phyloP scores from a whole-genome alignment of 2,329 filamentous ascomycete species.

The Fusarium sp. region DNA sequence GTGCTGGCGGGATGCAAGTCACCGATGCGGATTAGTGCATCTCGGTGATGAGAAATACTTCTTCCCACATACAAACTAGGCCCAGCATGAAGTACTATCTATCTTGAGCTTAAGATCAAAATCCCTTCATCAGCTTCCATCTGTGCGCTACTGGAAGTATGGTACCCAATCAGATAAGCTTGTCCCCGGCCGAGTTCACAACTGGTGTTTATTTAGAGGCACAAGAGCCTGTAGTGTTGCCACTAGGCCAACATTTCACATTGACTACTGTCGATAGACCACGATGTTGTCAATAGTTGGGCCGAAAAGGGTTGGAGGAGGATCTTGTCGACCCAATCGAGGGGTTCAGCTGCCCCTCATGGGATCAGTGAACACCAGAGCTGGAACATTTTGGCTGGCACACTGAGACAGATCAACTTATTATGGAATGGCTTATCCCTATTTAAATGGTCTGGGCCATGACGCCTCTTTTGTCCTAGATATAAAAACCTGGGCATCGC shows the following conservation, averaged over 20 bases:
- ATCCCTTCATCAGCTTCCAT: background rate
- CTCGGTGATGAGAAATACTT: background rate
- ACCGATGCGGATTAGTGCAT: background rate
- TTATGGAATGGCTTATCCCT: background rate
- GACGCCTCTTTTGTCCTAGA: background rate
- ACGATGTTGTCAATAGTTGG: background rate
- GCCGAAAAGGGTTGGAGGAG: background rate
- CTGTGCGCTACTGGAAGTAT: background rate
- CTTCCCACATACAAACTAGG: background rate
- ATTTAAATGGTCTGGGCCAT: background rate
- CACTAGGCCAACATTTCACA: background rate
- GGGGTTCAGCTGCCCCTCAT: background rate
- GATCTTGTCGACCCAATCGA: background rate
- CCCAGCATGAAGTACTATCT: accelerated
- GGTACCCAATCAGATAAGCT: background rate
- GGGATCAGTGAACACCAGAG: background rate
- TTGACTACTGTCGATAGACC: background rate
- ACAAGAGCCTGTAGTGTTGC: background rate
- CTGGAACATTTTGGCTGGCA: background rate
- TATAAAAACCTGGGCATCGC: background rate
- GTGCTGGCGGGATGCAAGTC: background rate
- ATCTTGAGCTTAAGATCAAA: background rate
- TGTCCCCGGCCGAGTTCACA: accelerated
- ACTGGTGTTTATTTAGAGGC: too few relatives aligned
- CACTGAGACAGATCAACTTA: background rate